A percentile compares a stretch with the other conserved stretches of the same genome.
These are phyloP conservation scores for Diaporthe sp. DNA, from an alignment of 2,329 filamentous ascomycete genomes.

Conservation along the genomic window DNA sequence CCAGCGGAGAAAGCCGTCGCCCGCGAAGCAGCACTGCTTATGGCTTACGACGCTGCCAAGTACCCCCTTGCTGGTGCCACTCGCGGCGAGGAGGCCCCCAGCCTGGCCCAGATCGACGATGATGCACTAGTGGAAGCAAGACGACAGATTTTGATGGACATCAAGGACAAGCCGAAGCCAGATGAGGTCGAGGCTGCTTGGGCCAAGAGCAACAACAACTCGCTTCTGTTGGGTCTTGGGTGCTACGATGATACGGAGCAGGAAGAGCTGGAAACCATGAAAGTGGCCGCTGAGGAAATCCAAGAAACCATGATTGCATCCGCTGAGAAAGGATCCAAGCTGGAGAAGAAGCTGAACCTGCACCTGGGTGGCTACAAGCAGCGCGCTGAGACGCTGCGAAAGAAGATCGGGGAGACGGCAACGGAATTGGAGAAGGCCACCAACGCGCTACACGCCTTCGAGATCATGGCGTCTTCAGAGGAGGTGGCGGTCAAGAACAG, in stretches of 20 bases:
- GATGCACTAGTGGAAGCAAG: conserved; percentile 78
- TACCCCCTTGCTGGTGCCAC: conserved; percentile 77
- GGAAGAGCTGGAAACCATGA: conserved; percentile 72
- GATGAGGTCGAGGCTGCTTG: conserved; percentile 65
- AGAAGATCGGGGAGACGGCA: conserved; percentile 82
- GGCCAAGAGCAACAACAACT: conserved; percentile 62
- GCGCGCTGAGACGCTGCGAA: conserved; percentile 80
- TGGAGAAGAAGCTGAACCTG: conserved; percentile 92
- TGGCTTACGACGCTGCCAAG: conserved; percentile 83
- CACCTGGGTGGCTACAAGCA: conserved; percentile 92
- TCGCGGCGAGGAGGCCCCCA: conserved; percentile 69
- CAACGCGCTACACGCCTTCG: conserved; percentile 78
- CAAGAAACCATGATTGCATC: conserved; percentile 78
- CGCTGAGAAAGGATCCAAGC: conserved; percentile 84
- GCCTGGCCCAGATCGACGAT: conserved; percentile 76
- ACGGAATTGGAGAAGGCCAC: conserved; percentile 79
- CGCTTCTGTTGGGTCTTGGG: conserved; percentile 80
- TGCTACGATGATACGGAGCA: conserved; percentile 84
- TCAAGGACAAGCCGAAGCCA: conserved; percentile 58
- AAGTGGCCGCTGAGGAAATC: conserved; percentile 78
- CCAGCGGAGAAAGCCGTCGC: conserved; percentile 77
- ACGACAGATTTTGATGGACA: conserved; percentile 80
- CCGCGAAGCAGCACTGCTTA: conserved; percentile 79
- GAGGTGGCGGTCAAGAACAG: conserved; percentile 79
- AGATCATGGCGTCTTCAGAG: conserved; percentile 81